Base-by-base conservation (phyloP, 352 stramenopile species). In the Pythium rishiriense region DNA sequence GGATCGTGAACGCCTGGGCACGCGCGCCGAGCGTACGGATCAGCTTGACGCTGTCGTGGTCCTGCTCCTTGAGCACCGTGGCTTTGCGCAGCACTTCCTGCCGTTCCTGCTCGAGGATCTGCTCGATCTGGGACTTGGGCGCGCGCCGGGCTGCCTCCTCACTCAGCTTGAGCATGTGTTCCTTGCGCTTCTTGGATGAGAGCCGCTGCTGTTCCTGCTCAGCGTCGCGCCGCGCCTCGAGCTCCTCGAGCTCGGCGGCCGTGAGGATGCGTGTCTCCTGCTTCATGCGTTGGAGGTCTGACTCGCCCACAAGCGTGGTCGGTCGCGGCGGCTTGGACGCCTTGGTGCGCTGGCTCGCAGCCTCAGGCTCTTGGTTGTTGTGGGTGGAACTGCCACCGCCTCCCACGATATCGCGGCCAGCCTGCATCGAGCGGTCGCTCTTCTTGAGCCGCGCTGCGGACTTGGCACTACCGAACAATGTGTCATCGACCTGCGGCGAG, bases 1-100 rank as follows among this genome's bases (percentile, higher is more conserved):
- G 91, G 68, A 98, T 98, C 28, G 91, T 97, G 74, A 98, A 98
- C 37, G 93, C 93, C 51, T 90, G 88, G 1, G 95, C 94, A 14
- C 94, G 75, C 49, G 92, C 89, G 25, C 87, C 93, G 2, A 97
- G 90, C 22, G 91, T 97, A 64, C 94, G 96, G 60, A 98, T 87
- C 25, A 98, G 75, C 77, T 98, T 98, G 31, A 98, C 90, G 28
- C 94, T 88, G 72, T 98, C 95, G 61, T 94, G 83, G 48, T 69
- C 76, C 56, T 90, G 81, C 56, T 94, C 85, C 48, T 92, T 86
- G 8, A 94, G 64, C 4, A 80, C 69, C 22, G 47, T 73, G 21
- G 81, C 85, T 17, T 75, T 73, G 47, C 75, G 76, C 33, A 88
- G 66, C 21, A 85, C 79, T 39, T 86, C 74, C 21, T 81, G 67